Conservation (phyloP, 163 green algal genomes). For the Prototheca wickerhamii region DNA sequence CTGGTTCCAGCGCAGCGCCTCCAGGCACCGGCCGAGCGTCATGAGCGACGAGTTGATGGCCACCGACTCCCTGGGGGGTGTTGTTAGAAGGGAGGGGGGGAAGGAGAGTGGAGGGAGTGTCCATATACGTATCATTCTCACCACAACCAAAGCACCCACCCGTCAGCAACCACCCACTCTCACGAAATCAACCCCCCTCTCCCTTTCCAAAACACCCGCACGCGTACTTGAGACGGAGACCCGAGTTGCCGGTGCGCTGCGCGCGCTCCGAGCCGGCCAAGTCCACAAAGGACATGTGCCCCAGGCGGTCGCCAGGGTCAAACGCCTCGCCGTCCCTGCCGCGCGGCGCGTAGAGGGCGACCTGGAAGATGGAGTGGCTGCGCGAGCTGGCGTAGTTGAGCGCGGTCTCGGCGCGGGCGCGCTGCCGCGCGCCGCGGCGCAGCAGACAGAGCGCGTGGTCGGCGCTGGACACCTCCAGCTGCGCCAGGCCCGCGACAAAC, state of each 20-base stretch:
- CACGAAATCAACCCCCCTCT: neutral
- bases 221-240: slow-evolving; percentile 45
- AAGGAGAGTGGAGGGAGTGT: neutral
- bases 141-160: too few species aligned
- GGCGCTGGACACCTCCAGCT: slow-evolving; percentile 33
- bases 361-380: slow-evolving; percentile 69
- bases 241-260: slow-evolving; percentile 57
- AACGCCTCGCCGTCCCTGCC: neutral
- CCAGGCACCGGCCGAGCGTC: slow-evolving; percentile 67
- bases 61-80: slow-evolving; percentile 53
- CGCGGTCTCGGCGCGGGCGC: slow-evolving; percentile 48
- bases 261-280: slow-evolving; percentile 67
- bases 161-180: too few species aligned
- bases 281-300: slow-evolving; percentile 63
- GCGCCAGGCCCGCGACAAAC: slow-evolving; percentile 38
- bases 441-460: slow-evolving; percentile 45
- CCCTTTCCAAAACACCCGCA: neutral
- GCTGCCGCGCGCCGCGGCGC: slow-evolving; percentile 29
- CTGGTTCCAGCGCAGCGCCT: slow-evolving; percentile 71
- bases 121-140: neutral
- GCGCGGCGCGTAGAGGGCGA: slow-evolving; percentile 19
- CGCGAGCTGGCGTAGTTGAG: slow-evolving; percentile 64
- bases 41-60: slow-evolving; percentile 76
- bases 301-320: slow-evolving; percentile 16
- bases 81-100: neutral